A percentile compares a stretch with the other conserved stretches of the same genome.
phyloP scores from a whole-genome alignment of 2,329 filamentous ascomycete genomes.

The Cladophialophora chaetospira region DNA sequence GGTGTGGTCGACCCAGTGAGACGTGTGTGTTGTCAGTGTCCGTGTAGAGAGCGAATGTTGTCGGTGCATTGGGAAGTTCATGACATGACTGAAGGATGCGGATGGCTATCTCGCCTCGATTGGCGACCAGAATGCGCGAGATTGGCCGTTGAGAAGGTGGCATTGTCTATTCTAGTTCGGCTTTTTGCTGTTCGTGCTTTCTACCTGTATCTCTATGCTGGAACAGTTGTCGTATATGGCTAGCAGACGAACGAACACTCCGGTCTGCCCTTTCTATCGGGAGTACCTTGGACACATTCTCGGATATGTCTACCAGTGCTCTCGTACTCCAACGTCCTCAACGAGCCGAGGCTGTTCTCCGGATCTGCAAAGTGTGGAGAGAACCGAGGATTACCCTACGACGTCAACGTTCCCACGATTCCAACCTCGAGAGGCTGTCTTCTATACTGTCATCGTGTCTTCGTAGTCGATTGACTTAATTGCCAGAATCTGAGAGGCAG shows the following conservation, averaged over 20 bases:
- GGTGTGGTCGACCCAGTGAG: slow-evolving; percentile 47
- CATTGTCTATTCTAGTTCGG: slow-evolving; percentile 6
- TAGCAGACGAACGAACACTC: too few relatives aligned
- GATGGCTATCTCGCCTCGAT: slow-evolving; percentile 62
- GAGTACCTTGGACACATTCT: too few relatives aligned
- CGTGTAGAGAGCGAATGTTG: slow-evolving; percentile 60
- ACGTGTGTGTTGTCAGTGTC: slow-evolving; percentile 59
- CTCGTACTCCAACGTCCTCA: background rate
- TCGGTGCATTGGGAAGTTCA: slow-evolving; percentile 53
- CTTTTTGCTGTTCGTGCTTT: background rate
- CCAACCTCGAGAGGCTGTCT: background rate
- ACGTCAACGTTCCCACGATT: background rate
- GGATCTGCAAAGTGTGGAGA: slow-evolving; percentile 2
- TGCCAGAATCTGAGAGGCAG: too few relatives aligned
- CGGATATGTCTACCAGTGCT: too few relatives aligned
- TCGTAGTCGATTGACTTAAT: background rate
- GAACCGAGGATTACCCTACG: background rate
- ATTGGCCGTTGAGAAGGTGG: slow-evolving; percentile 42
- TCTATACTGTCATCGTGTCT: background rate
- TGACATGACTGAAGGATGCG: slow-evolving; percentile 62
- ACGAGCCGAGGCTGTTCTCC: slow-evolving; percentile 15
- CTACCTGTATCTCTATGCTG: background rate
- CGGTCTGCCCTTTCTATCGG: too few relatives aligned
- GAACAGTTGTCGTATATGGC: background rate
- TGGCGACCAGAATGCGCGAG: slow-evolving; percentile 54